Evolutionary conservation across 2,329 filamentous ascomycete species (phyloP).

Genomic region (Sporothrix curviconia): DNA sequence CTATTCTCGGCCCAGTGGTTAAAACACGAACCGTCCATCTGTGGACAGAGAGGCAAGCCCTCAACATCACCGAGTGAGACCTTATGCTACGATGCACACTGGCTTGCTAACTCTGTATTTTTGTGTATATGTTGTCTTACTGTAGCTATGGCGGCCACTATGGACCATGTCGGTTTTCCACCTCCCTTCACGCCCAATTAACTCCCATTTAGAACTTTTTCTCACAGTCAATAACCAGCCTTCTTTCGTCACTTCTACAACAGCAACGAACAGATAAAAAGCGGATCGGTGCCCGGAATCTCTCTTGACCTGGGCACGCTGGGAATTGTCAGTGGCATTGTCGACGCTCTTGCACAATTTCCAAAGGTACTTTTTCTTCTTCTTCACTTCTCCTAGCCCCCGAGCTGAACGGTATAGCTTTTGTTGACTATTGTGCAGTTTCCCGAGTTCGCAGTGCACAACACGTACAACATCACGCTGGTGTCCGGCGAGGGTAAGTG

Average conservation of each 20-base stretch:
- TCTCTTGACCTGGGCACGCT: conserved; percentile 45
- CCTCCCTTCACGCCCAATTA: not conserved
- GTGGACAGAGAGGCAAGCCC: conserved; percentile 17
- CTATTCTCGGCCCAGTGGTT: conserved; percentile 37
- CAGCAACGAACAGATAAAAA: conserved; percentile 46
- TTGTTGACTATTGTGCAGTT: conserved; percentile 15
- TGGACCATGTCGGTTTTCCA: conserved; percentile 31
- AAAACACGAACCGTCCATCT: conserved; percentile 19
- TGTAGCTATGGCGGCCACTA: conserved; percentile 42
- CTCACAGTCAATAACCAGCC: conserved; percentile 34
- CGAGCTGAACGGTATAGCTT: too few relatives aligned
- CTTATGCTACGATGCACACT: not conserved
- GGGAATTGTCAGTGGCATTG: conserved; percentile 27
- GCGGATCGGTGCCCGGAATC: conserved; percentile 33
- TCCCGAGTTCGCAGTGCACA: conserved; percentile 38
- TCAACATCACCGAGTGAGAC: not conserved
- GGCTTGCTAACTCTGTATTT: too few relatives aligned
- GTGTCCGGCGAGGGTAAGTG: conserved; percentile 14
- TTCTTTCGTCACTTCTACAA: conserved; percentile 49
- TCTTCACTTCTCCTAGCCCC: too few relatives aligned
- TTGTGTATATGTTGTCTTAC: too few relatives aligned
- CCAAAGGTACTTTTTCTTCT: conserved; percentile 10
- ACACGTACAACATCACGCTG: conserved; percentile 34
- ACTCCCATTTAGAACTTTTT: too few relatives aligned
- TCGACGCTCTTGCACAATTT: conserved; percentile 16